Conservation (phyloP, 192 early-diverging fungal species). For the Backusella luteola region DNA sequence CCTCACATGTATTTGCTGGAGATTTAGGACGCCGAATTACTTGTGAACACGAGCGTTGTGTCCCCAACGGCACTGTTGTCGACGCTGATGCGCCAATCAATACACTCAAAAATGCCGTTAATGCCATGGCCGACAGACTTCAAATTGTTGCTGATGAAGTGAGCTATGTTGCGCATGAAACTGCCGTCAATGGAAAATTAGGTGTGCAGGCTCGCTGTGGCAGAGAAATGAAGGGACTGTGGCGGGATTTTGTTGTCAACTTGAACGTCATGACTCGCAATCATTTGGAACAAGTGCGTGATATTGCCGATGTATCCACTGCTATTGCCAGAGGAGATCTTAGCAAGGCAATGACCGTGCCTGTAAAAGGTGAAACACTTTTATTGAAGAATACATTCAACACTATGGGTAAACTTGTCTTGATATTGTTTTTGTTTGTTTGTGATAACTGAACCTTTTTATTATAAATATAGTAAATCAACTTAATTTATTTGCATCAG, state of each 20-base stretch:
- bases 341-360: slow-evolving; percentile 63
- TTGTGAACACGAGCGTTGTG: slow-evolving; percentile 38
- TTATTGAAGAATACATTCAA: slow-evolving; percentile 75
- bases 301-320: slow-evolving; percentile 69
- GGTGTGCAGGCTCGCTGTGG: slow-evolving; percentile 60
- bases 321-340: slow-evolving; percentile 69
- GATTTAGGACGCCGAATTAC: slow-evolving; percentile 45
- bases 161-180: slow-evolving; percentile 67
- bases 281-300: slow-evolving; percentile 58
- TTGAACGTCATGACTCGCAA: slow-evolving; percentile 54
- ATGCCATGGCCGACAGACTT: slow-evolving; percentile 62
- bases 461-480: slow-evolving; percentile 42
- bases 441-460: neutral
- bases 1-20: slow-evolving; percentile 45
- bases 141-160: slow-evolving; percentile 56
- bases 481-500: slow-evolving; percentile 50
- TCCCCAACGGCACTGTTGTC: slow-evolving; percentile 5
- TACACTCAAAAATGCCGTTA: slow-evolving; percentile 48
- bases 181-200: slow-evolving; percentile 69
- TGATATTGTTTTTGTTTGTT: neutral
- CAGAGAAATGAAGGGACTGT: slow-evolving; percentile 48
- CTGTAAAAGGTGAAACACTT: slow-evolving; percentile 70
- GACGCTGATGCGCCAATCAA: slow-evolving; percentile 33
- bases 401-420: slow-evolving; percentile 58
- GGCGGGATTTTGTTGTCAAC: slow-evolving; percentile 54